Evolutionary conservation across 2,329 filamentous ascomycete species (phyloP).

Genomic region (Sporothrix phasma): DNA sequence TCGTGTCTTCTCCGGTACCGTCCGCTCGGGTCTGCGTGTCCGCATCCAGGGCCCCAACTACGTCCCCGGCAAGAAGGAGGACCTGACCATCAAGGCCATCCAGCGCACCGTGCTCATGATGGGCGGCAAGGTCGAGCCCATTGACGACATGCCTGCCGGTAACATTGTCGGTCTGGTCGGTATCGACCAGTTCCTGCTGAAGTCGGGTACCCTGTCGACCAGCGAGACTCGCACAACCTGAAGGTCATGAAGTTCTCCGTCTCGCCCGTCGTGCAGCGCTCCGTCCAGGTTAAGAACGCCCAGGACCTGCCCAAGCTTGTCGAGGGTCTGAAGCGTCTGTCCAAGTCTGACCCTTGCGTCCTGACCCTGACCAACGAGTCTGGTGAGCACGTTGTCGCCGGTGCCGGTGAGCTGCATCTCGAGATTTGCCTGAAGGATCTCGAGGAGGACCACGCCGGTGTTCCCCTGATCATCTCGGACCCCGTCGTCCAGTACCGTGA

Average conservation of each 20-base stretch:
- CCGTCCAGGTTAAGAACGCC: conserved; percentile 99
- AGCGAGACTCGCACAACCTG: conserved; percentile 97
- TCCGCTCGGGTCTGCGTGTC: conserved; percentile 96
- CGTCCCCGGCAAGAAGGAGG: conserved; percentile 94
- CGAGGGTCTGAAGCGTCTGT: conserved; percentile 99
- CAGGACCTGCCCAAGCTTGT: conserved; percentile 99
- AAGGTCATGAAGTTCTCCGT: conserved; percentile 99
- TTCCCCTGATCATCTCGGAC: conserved; percentile 95
- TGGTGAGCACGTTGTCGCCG: conserved; percentile 97
- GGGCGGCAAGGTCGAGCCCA: conserved; percentile 97
- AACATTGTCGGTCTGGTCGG: conserved; percentile 99
- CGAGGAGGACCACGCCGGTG: conserved; percentile 97
- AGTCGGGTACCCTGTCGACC: conserved; percentile 98
- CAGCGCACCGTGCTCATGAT: conserved; percentile 99
- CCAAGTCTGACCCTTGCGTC: conserved; percentile 99
- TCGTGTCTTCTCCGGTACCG: conserved; percentile 99
- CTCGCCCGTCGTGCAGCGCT: conserved; percentile 95
- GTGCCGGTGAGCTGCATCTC: conserved; percentile 98
- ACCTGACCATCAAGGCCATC: conserved; percentile 98
- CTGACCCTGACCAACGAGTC: conserved; percentile 80
- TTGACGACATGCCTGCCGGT: conserved; percentile 94
- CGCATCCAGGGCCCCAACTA: conserved; percentile 99
- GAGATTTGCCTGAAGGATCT: conserved; percentile 99
- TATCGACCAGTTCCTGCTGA: conserved; percentile 99
- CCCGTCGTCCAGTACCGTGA: conserved; percentile 98